Percentiles rank a stretch among this genome's conserved stretches.
phyloP scores from a whole-genome alignment of 495 filamentous ascomycete species.

The Annulohypoxylon bovei region DNA sequence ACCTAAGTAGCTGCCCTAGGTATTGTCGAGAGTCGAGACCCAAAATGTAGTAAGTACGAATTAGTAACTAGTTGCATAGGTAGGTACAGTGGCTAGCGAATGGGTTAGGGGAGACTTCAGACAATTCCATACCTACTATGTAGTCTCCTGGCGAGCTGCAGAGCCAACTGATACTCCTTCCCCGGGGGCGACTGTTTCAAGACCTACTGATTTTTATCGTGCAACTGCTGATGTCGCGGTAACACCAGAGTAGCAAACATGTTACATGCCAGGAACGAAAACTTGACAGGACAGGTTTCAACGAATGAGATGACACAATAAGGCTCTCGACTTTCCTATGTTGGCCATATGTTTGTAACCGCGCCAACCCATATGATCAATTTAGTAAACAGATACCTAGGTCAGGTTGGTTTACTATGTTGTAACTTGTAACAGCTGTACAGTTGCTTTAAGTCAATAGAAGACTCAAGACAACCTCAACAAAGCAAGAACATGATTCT shows the following conservation, averaged over 20 bases:
- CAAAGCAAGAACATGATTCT: not conserved
- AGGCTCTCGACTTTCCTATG: slow-evolving; percentile 35
- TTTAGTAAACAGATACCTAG: not conserved
- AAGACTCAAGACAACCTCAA: slow-evolving; percentile 18
- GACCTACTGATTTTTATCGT: slow-evolving; percentile 8
- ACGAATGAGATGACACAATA: slow-evolving; percentile 33
- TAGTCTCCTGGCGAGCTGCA: slow-evolving; percentile 36
- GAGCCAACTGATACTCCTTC: slow-evolving; percentile 17
- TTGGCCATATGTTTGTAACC: slow-evolving; percentile 26
- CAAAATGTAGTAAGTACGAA: not conserved
- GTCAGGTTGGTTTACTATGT: not conserved
- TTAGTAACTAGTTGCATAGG: no score
- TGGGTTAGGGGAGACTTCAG: slow-evolving; percentile 30
- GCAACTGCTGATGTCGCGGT: slow-evolving; percentile 21
- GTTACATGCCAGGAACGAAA: slow-evolving; percentile 41
- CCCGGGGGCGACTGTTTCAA: slow-evolving; percentile 33
- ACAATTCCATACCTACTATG: not conserved
- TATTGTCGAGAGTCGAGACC: not conserved
- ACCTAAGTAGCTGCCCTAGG: no score
- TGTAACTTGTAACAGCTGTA: not conserved
- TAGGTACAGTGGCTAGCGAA: no score
- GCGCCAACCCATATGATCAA: not conserved
- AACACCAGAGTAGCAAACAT: slow-evolving; percentile 39
- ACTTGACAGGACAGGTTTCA: slow-evolving; percentile 21
- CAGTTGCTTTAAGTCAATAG: slow-evolving; percentile 15